Base-by-base conservation (phyloP, 2,329 filamentous ascomycete genomes). In the Cytospora piceae region DNA sequence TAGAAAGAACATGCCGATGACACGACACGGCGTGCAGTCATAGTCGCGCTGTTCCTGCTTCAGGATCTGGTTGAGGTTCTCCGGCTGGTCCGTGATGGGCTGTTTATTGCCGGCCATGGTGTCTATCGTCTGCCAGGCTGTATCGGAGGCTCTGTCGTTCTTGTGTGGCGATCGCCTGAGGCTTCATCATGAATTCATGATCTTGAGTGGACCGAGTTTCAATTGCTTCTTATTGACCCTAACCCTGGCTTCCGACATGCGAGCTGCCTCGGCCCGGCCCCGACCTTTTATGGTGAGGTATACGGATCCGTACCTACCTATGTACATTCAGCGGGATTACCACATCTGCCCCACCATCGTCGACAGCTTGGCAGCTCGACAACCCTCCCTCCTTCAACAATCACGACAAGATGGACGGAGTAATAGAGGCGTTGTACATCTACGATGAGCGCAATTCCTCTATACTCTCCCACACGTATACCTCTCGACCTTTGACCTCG, bases 391-490 rank as follows among this genome's bases (percentile, higher is more conserved):
- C n/a, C 37, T 34, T 54, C 31, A 37, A 37, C 58, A 39, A 42
- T 12, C 37, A 37, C 58, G 32, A 46, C 52, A 68, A 63, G 39
- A 94, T 94, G 91, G 92, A 86, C 81, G 88, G 92, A 81, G 88
- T 91, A 75, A 91, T 99, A 75, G 94, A 98, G 83, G 95, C 94
- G 76, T 84, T 99, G 74, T 94, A 98, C 82, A 93, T 99, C 77
- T 97, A 91, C 79, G 94, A 98, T 86, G 94, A 97, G 82, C 88
- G 94, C 80, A 97, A 94, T 79, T 90, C 87, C 73, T 87, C 91
- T 70, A 87, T 98, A 72, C 87, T 99, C 74, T 92, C 94, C 71
- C 94, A 98, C 78, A 89, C 88, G 75, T 99, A 96, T 82, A 88
- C 90, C 67, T 91, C 88, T 67, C 89, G 93, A 67, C 94, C 93